A percentile compares a stretch with the other conserved stretches of the same genome.
These are phyloP conservation scores for Alternaria novae-zelandiae DNA, from an alignment of 2,329 filamentous ascomycete species.

Conservation along the genomic window DNA sequence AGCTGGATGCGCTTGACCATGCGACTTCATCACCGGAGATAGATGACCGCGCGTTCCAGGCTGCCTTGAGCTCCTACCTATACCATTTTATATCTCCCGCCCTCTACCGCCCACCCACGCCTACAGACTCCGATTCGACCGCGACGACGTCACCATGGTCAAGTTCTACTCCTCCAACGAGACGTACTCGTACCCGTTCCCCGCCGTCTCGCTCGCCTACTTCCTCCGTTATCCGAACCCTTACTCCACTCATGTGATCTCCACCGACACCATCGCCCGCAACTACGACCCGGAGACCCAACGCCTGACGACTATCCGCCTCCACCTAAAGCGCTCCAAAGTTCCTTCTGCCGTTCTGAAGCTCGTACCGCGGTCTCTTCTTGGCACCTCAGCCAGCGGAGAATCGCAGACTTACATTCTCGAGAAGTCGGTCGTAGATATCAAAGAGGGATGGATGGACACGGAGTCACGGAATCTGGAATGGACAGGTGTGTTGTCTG, in stretches of 20 bases:
- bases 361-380: slow-evolving; percentile 72
- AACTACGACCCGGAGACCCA: slow-evolving; percentile 75
- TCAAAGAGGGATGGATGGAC: slow-evolving; percentile 81
- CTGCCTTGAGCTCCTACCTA: slow-evolving; percentile 21
- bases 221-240: slow-evolving; percentile 90
- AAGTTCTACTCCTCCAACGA: slow-evolving; percentile 65
- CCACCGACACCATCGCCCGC: slow-evolving; percentile 80
- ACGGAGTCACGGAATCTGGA: slow-evolving; percentile 83
- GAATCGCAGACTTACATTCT: slow-evolving; percentile 81
- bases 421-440: slow-evolving; percentile 79
- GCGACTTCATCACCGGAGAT: slow-evolving; percentile 28
- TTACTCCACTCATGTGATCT: slow-evolving; percentile 81
- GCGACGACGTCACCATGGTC: slow-evolving; percentile 49
- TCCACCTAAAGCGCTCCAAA: slow-evolving; percentile 82
- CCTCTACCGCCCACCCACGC: neutral
- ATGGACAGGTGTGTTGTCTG: slow-evolving; percentile 79
- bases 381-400: slow-evolving; percentile 63
- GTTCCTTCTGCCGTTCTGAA: slow-evolving; percentile 77
- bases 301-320: slow-evolving; percentile 76
- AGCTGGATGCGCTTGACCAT: slow-evolving; percentile 40
- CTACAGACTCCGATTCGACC: neutral
- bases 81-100: slow-evolving; percentile 2
- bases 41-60: slow-evolving; percentile 31
- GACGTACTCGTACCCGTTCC: slow-evolving; percentile 80
- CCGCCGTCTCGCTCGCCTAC: slow-evolving; percentile 85